A percentile compares a stretch with the other conserved stretches of the same genome.
phyloP scores from a whole-genome alignment of 345 rosid genomes.

The Bruguiera gymnorhiza region DNA sequence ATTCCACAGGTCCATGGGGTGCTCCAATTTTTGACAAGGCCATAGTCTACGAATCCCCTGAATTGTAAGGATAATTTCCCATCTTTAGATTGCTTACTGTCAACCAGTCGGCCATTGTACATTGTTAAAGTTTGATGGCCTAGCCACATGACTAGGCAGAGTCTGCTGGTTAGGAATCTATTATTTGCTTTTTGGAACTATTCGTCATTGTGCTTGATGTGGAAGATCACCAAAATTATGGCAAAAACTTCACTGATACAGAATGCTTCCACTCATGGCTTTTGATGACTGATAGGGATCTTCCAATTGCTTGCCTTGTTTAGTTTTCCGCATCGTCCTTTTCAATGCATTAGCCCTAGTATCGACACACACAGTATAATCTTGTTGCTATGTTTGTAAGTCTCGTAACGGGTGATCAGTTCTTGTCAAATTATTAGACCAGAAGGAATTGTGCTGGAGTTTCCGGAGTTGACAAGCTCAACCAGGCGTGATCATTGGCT shows the following conservation, averaged over 20 bases:
- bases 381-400: too few relatives aligned
- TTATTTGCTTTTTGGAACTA: too few relatives aligned
- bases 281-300: not conserved
- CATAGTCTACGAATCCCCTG: conserved; percentile 62
- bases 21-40: conserved; percentile 97
- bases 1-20: conserved; percentile 95
- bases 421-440: conserved; percentile 30
- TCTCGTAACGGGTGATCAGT: too few relatives aligned
- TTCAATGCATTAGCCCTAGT: too few relatives aligned
- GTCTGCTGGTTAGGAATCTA: too few relatives aligned
- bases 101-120: too few relatives aligned
- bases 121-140: too few relatives aligned
- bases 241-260: too few relatives aligned
- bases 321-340: not conserved
- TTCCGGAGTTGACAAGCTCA: conserved; percentile 92
- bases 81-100: too few relatives aligned
- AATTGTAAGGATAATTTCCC: conserved; percentile 32
- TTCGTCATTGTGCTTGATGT: not conserved
- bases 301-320: not conserved
- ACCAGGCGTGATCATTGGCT: conserved; percentile 96
- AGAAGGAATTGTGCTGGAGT: conserved; percentile 78
- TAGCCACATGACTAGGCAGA: too few relatives aligned
- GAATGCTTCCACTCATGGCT: not conserved
- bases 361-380: too few relatives aligned
- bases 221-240: not conserved